Evolutionary conservation across 2,329 filamentous ascomycete species (phyloP), one percentile per base, ranked within the genome.

Genomic region (Laburnicola sp.): DNA sequence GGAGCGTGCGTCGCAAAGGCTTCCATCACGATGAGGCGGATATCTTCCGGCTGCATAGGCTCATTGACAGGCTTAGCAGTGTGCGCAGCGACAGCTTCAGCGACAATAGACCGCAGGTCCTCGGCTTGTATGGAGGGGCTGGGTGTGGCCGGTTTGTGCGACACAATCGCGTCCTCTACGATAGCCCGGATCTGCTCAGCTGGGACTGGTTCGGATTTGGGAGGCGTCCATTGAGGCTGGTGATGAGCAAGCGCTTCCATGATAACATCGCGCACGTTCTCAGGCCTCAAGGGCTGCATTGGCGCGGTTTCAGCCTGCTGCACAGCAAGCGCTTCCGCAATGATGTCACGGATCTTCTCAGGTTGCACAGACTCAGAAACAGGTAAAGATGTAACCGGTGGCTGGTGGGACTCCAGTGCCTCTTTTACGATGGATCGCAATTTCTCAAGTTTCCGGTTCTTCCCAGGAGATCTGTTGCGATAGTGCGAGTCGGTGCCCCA

Each of bases 381-480:
- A 47, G 64, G 60, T 4, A 65, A 45, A 10, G 66, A 57, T 2
- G 60, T 57, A 46, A 64, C 57, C 31, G 53, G 51, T 65, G 74
- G 58, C 56, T 79, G 69, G 51, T 76, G 76, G 48, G 76, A 69
- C 44, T 77, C 74, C 28, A 96, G 75, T 3, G 86, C 87, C 62
- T 89, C 84, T 16, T 89, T 72, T 21, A 81, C 69, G 30, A 77
- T 76, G 7, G 68, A 66, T 58, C 77, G 76, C 58, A 99, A 90
- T 70, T 93, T 91, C 51, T 97, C 91, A 63, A 92, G 73, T 62
- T 85, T 90, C 63, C 86, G 86, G 66, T 96, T 91, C 54, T 86
- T 83, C 50, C 84, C 82, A 16, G 91, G 90, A 60, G 92, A 97
- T 60, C 86, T 80, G 4, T 88, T 88, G 45, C 89, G 86, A 48